These are phyloP conservation scores for Kregervanrija pseudodelftensis DNA, from an alignment of 805 yeast genomes.

Conservation along the genomic window DNA sequence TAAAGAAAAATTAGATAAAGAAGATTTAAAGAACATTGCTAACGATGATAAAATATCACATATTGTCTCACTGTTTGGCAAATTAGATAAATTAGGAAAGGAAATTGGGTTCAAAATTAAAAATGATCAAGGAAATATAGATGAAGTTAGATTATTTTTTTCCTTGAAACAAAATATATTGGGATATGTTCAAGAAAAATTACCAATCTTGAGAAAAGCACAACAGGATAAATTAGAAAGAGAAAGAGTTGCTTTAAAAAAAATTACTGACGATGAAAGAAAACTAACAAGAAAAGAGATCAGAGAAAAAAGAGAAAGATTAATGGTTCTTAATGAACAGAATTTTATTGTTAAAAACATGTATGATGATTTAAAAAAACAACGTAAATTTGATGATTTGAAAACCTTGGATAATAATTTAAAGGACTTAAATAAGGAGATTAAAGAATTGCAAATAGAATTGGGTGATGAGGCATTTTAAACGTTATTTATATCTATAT, in stretches of 20 bases:
- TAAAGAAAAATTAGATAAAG: slow-evolving; percentile 15
- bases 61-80: slow-evolving; percentile 33
- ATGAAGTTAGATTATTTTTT: slow-evolving; percentile 40
- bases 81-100: slow-evolving; percentile 44
- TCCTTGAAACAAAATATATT: slow-evolving; percentile 54
- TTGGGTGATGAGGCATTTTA: slow-evolving; percentile 48
- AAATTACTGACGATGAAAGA: not conserved
- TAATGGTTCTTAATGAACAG: slow-evolving; percentile 87
- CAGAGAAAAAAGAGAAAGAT: slow-evolving; percentile 56
- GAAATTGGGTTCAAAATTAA: slow-evolving; percentile 19
- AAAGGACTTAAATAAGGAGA: slow-evolving; percentile 46
- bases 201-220: slow-evolving; percentile 55
- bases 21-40: slow-evolving; percentile 16
- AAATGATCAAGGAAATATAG: slow-evolving; percentile 10
- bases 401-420: slow-evolving; percentile 50
- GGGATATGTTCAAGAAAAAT: slow-evolving; percentile 56
- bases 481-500: not conserved
- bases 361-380: slow-evolving; percentile 54
- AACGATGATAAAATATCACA: slow-evolving; percentile 30
- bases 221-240: slow-evolving; percentile 32
- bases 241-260: slow-evolving; percentile 5
- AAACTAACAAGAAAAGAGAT: slow-evolving; percentile 44
- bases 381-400: slow-evolving; percentile 73
- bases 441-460: slow-evolving; percentile 35
- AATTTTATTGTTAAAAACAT: slow-evolving; percentile 60